phyloP scores from a whole-genome alignment of 2,329 filamentous ascomycete genomes.

The Exophiala alcalophila region DNA sequence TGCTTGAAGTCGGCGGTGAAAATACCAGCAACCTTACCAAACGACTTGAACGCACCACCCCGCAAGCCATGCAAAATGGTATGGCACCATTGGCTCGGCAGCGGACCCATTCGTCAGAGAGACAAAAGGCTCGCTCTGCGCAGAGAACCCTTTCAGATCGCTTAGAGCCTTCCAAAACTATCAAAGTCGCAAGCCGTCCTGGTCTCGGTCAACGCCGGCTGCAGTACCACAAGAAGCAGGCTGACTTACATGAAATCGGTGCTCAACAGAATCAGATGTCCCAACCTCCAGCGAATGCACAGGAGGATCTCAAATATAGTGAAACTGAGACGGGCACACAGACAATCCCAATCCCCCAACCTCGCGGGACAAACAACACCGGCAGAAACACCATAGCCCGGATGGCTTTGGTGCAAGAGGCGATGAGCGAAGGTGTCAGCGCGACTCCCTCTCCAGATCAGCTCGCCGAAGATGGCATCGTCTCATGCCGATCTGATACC shows the following conservation, averaged over 20 bases:
- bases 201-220: conserved; percentile 6
- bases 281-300: no score
- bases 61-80: not conserved
- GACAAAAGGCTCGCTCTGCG: not conserved
- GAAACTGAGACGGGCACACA: no score
- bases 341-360: not conserved
- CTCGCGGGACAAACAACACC: no score
- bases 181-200: not conserved
- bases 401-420: no score
- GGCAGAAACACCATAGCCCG: no score
- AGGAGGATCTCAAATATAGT: no score
- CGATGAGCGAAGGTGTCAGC: no score
- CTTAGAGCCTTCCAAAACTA: conserved; percentile 10
- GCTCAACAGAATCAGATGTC: no score
- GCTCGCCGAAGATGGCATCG: not conserved
- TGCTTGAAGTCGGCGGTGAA: conserved; percentile 12
- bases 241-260: no score
- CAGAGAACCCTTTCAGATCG: conserved; percentile 3
- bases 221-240: not conserved
- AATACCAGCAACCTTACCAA: conserved; percentile 14
- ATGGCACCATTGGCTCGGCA: conserved; percentile 9
- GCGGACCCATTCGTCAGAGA: conserved; percentile 12
- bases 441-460: not conserved
- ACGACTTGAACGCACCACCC: conserved; percentile 8
- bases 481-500: conserved; percentile 2